Conservation (phyloP, 2,329 filamentous ascomycete genomes). For the Metarhizium guizhouense region DNA sequence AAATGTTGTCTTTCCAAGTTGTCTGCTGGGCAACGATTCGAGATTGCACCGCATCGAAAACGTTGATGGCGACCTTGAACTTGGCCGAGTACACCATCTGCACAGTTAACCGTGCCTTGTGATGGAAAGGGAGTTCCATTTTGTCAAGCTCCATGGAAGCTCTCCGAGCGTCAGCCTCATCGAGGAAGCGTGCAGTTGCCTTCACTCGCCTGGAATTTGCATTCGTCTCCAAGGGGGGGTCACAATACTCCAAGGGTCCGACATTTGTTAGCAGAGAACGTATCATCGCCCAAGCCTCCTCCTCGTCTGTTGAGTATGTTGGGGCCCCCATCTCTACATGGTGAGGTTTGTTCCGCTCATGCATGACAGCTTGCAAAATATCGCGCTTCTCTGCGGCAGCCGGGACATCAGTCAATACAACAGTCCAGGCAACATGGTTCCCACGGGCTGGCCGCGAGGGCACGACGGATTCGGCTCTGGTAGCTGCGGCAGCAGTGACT, state of each 20-base stretch:
- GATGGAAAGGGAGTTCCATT: constrained; percentile 20
- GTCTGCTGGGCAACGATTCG: constrained; percentile 17
- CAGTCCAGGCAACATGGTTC: constrained; percentile 3
- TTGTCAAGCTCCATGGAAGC: constrained; percentile 23
- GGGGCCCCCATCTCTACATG: constrained; percentile 13
- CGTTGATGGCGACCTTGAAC: constrained; percentile 24
- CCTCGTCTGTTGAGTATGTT: constrained; percentile 9
- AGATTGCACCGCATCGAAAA: constrained; percentile 22
- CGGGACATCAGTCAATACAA: neutral
- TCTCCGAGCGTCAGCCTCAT: constrained; percentile 26
- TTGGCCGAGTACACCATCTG: constrained; percentile 25
- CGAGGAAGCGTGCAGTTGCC: constrained; percentile 28
- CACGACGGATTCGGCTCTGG: constrained; percentile 5
- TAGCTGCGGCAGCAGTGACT: too few relatives aligned
- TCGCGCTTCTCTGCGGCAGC: neutral
- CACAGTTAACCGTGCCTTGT: constrained; percentile 24
- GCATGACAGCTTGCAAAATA: neutral
- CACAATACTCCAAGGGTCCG: constrained; percentile 26
- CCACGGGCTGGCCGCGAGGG: constrained; percentile 9
- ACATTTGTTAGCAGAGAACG: constrained; percentile 19
- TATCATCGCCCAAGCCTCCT: constrained; percentile 12
- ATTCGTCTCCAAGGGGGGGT: constrained; percentile 11
- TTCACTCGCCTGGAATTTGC: constrained; percentile 21
- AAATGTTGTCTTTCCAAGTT: constrained; percentile 21
- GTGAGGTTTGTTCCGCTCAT: neutral